phyloP scores from a whole-genome alignment of 805 yeast genomes.

The Yamadazyma nakazawae region DNA sequence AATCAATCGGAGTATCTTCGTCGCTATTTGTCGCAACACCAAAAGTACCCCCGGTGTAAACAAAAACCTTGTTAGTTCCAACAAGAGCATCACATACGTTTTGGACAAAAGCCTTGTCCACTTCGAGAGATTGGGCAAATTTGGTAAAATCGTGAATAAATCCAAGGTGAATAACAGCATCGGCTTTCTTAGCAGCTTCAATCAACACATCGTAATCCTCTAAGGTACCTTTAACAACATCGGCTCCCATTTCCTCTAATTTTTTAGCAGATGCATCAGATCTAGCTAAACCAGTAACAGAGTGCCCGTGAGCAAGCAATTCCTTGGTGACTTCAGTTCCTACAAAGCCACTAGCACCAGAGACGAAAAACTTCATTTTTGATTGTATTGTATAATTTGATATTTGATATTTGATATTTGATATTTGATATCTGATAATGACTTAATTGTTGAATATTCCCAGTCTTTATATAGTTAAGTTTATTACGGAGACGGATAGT shows the following conservation, averaged over 20 bases:
- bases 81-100: conserved; percentile 24
- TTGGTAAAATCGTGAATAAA: conserved; percentile 29
- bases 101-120: conserved; percentile 25
- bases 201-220: conserved; percentile 23
- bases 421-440: too few species aligned
- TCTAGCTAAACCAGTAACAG: conserved; percentile 29
- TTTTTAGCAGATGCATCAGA: conserved; percentile 25
- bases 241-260: conserved; percentile 11
- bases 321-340: conserved; percentile 22
- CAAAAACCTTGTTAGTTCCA: conserved; percentile 27
- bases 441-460: too few species aligned
- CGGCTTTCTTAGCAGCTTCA: conserved; percentile 25
- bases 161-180: conserved; percentile 38
- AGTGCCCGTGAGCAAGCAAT: conserved; percentile 21
- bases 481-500: too few species aligned
- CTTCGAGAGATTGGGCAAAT: conserved; percentile 12
- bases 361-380: conserved; percentile 27
- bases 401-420: too few species aligned
- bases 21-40: not conserved
- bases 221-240: conserved; percentile 27
- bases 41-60: conserved; percentile 6
- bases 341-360: conserved; percentile 35
- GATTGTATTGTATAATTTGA: too few species aligned
- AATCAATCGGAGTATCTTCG: not conserved
- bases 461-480: too few species aligned